A percentile compares a stretch with the other conserved stretches of the same genome.
phyloP scores from a whole-genome alignment of 163 green algal species.

The Chlorella variabilis region DNA sequence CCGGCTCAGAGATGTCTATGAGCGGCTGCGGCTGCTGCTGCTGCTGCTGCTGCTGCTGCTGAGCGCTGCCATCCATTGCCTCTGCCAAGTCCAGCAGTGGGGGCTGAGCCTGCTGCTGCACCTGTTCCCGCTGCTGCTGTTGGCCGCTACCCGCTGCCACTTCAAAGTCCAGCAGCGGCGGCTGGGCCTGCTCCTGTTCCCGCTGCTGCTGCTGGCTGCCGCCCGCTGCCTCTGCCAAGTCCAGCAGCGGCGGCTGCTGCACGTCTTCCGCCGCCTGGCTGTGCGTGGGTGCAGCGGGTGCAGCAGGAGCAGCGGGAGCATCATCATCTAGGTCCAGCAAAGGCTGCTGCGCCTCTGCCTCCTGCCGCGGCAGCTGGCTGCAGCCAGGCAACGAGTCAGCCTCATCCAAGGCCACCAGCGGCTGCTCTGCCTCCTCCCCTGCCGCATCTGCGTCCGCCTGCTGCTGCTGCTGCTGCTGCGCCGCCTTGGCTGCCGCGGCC shows the following conservation, averaged over 20 bases:
- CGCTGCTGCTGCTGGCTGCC: background rate
- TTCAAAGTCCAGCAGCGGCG: no score
- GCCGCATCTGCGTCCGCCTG: no score
- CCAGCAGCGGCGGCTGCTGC: no score
- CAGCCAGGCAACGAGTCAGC: background rate
- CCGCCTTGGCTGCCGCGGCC: background rate
- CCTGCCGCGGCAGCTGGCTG: background rate
- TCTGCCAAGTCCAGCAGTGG: no score
- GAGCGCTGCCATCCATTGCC: no score
- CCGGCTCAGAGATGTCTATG: background rate
- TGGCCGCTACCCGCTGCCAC: no score
- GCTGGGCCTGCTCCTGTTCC: constrained; percentile 27
- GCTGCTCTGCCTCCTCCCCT: background rate
- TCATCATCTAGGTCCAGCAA: background rate
- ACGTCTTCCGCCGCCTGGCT: no score
- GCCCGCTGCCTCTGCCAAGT: no score
- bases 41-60: constrained; percentile 1
- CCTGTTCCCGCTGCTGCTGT: background rate
- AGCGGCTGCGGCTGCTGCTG: constrained; percentile 32
- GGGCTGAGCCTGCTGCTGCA: constrained; percentile 34
- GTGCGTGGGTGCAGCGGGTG: no score
- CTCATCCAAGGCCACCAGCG: background rate
- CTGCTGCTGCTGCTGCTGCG: background rate
- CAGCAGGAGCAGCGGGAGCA: background rate
- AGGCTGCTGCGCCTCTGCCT: background rate